Percentiles rank a stretch among this genome's conserved stretches.
Conservation (phyloP, 352 stramenopile genomes). For the Phytopythium aichiense region DNA sequence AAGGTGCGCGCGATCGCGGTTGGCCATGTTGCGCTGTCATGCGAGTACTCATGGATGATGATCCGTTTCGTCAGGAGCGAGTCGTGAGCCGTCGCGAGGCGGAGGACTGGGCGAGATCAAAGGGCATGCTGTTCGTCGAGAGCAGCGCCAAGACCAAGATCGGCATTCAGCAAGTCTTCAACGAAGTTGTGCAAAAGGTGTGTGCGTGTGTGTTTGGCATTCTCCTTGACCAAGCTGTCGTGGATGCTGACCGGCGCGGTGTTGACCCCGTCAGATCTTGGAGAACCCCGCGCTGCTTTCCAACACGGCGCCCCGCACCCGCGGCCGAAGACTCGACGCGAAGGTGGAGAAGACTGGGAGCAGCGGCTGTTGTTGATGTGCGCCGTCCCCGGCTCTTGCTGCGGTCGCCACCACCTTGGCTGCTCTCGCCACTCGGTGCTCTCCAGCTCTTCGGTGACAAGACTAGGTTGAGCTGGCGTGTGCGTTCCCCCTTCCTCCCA, state of each 20-base stretch:
- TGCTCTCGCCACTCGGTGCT: neutral
- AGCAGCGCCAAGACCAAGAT: conserved; percentile 96
- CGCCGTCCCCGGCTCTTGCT: neutral
- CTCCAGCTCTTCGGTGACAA: neutral
- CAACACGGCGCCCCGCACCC: conserved; percentile 79
- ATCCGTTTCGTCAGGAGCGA: conserved; percentile 70
- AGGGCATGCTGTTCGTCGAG: conserved; percentile 98
- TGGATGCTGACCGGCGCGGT: neutral
- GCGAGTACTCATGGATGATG: neutral
- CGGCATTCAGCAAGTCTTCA: conserved; percentile 95
- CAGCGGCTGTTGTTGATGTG: conserved; percentile 49
- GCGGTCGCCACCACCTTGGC: neutral
- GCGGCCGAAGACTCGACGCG: conserved; percentile 51
- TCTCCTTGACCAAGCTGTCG: neutral
- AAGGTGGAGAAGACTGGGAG: conserved; percentile 53
- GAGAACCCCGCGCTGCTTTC: conserved; percentile 87
- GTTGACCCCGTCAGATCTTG: conserved; percentile 59
- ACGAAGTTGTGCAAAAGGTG: conserved; percentile 98
- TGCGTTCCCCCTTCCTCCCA: neutral
- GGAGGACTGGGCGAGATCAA: conserved; percentile 94
- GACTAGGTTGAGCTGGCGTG: neutral
- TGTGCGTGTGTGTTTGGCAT: neutral
- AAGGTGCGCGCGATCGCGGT: conserved; percentile 36
- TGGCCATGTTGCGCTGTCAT: neutral
- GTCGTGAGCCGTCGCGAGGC: conserved; percentile 92